These are phyloP conservation scores for Mycena floridula DNA, from an alignment of 768 basidiomycete genomes.

Conservation along the genomic window DNA sequence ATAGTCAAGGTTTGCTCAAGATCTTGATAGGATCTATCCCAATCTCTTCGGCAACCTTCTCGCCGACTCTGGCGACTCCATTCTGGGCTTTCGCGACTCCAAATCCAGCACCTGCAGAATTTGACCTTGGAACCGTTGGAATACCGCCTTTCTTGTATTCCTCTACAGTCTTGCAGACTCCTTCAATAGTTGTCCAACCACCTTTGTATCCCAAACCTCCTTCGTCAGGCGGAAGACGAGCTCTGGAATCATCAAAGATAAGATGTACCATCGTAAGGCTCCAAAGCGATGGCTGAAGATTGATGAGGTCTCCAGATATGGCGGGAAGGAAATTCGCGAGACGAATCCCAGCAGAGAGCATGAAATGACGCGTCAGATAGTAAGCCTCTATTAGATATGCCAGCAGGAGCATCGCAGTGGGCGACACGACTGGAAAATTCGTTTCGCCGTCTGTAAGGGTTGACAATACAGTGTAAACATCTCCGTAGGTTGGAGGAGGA, in stretches of 20 bases:
- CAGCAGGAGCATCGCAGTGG: conserved; percentile 60
- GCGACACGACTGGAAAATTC: conserved; percentile 48
- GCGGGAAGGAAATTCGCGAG: conserved; percentile 36
- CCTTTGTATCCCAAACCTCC: conserved; percentile 63
- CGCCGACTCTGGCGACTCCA: conserved; percentile 3
- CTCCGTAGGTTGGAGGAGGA: conserved; percentile 55
- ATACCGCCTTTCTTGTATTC: conserved; percentile 37
- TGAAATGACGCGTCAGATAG: conserved; percentile 39
- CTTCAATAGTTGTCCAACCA: conserved; percentile 52
- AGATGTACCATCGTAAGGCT: conserved; percentile 46
- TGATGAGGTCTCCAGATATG: conserved; percentile 42
- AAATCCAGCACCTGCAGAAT: conserved; percentile 39
- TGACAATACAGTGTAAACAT: conserved; percentile 49
- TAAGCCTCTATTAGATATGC: conserved; percentile 53
- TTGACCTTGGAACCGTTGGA: conserved; percentile 31
- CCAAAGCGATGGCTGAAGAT: conserved; percentile 57
- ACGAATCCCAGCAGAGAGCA: conserved; percentile 23
- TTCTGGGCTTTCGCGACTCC: conserved; percentile 16
- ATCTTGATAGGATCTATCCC: background rate
- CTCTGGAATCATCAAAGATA: conserved; percentile 62
- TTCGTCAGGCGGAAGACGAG: conserved; percentile 43
- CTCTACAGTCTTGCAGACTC: conserved; percentile 47
- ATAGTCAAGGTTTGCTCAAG: no score
- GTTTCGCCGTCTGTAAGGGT: conserved; percentile 54
- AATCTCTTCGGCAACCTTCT: conserved; percentile 5